Evolutionary conservation across 768 basidiomycete genomes (phyloP), one percentile per base, ranked within the genome.

Genomic region (Tylopilus rubrobrunneus): DNA sequence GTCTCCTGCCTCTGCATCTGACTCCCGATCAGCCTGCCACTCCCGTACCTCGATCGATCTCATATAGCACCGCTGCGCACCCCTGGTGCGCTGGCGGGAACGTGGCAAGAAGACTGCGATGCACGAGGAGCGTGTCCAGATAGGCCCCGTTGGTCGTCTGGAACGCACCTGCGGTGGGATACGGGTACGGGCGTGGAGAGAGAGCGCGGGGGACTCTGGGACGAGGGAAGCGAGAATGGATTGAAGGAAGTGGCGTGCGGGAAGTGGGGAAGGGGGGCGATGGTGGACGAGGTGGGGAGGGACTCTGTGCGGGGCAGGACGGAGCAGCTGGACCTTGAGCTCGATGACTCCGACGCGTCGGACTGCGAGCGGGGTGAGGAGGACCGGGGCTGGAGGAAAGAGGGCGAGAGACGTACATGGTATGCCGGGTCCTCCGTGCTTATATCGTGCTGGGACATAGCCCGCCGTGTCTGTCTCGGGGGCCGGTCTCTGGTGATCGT

Each of bases 71-170:
- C 48, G 76, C 72, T 47, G 84, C 81, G 73, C 88, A 90, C 31
- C 80, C 78, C 53, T 56, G 68, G 73, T 90, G 88, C 11, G 74
- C 83, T 51, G 74, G 72, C 19, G 88, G 87, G 63, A 74, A 84
- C 10, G 84, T 79, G 57, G 70, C 73, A 56, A 85, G 75, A 36
- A 86, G 80, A 65, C 85, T 82, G 64, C 88, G 86, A 72, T 91
- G 88, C 0, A 83, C 82, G 70, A 89, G 87, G 62, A 91, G 84
- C 48, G 79, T 76, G 64, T 91, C 88, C 69, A 91, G 79, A 64
- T 89, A 91, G 54, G 80, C 86, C 61, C 87, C 87, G 71, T 79
- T 77, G 45, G 85, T 86, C 51, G 85, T 88, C 60, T 70, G 68
- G 54, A 75, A 71, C 8, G 54, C 61, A 45, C 58, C 67, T 52